These are phyloP conservation scores for Metrosideros polymorpha DNA, from an alignment of 441 rosid species.

Conservation along the genomic window DNA sequence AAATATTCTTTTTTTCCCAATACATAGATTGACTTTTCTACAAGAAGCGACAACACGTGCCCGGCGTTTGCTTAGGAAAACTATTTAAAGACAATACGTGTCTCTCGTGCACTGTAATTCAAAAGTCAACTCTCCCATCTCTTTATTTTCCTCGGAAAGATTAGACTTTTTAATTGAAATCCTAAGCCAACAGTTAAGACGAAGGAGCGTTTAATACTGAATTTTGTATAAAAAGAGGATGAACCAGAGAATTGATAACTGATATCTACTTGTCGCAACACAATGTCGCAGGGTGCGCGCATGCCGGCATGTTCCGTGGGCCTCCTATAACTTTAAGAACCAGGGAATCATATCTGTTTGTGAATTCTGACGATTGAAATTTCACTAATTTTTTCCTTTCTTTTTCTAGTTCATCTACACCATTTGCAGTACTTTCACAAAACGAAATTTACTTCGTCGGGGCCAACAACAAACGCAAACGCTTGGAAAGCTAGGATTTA, in stretches of 20 bases:
- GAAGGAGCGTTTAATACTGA: not conserved
- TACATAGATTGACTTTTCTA: not conserved
- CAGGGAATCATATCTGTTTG: not conserved
- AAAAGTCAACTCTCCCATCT: not conserved
- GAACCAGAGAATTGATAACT: not conserved
- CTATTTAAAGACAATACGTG: not conserved
- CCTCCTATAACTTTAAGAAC: not conserved
- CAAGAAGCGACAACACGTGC: not conserved
- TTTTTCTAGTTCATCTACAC: not conserved
- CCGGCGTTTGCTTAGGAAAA: not conserved
- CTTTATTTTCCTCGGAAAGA: not conserved
- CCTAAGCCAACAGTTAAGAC: not conserved
- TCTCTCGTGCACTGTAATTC: not conserved
- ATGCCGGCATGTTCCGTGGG: not conserved
- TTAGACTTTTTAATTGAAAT: not conserved
- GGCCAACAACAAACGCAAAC: not conserved
- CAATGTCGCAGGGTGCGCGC: not conserved
- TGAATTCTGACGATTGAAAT: not conserved
- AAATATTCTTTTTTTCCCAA: not conserved
- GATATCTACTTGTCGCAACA: not conserved
- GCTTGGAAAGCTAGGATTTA: not conserved
- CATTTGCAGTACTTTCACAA: not conserved
- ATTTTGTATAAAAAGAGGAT: too few relatives aligned
- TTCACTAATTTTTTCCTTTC: not conserved
- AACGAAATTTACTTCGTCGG: not conserved